These are phyloP conservation scores for Flaveria ramosissima DNA, from an alignment of 129 eudicot species.

Conservation along the genomic window DNA sequence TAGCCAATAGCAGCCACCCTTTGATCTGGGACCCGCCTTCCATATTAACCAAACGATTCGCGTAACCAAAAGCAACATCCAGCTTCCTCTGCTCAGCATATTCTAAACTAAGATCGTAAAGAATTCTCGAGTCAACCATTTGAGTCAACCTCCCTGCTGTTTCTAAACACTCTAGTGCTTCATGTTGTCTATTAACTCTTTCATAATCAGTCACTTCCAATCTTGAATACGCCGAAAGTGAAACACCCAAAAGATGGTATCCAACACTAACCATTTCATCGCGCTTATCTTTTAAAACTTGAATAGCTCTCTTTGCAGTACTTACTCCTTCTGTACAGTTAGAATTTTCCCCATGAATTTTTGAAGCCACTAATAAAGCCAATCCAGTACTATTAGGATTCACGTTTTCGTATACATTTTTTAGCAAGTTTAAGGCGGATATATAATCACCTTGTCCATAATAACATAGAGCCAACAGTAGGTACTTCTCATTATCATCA, in stretches of 20 bases:
- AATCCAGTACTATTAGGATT: conserved; percentile 44
- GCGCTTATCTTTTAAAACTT: conserved; percentile 44
- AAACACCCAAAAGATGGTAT: conserved; percentile 55
- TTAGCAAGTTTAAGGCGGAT: conserved; percentile 59
- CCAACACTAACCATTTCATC: conserved; percentile 53
- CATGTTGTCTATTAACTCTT: conserved; percentile 53
- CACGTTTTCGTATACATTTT: conserved; percentile 38
- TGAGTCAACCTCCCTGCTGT: conserved; percentile 63
- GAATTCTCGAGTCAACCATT: conserved; percentile 46
- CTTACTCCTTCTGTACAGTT: conserved; percentile 50
- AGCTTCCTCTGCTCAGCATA: conserved; percentile 82
- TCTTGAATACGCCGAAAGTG: conserved; percentile 54
- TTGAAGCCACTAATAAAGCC: conserved; percentile 63
- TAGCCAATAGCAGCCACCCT: conserved; percentile 72
- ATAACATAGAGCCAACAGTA: conserved; percentile 72
- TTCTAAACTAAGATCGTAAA: conserved; percentile 69
- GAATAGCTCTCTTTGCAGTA: conserved; percentile 57
- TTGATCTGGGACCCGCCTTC: conserved; percentile 64
- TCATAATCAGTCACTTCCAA: conserved; percentile 44
- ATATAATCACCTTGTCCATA: conserved; percentile 57
- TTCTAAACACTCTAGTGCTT: conserved; percentile 66
- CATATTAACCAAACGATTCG: conserved; percentile 47
- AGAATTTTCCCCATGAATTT: conserved; percentile 46
- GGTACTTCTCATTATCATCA: conserved; percentile 51
- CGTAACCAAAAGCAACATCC: conserved; percentile 68